phyloP scores from a whole-genome alignment of 1,284 basidiomycete species.

The Boletus holoroseus region DNA sequence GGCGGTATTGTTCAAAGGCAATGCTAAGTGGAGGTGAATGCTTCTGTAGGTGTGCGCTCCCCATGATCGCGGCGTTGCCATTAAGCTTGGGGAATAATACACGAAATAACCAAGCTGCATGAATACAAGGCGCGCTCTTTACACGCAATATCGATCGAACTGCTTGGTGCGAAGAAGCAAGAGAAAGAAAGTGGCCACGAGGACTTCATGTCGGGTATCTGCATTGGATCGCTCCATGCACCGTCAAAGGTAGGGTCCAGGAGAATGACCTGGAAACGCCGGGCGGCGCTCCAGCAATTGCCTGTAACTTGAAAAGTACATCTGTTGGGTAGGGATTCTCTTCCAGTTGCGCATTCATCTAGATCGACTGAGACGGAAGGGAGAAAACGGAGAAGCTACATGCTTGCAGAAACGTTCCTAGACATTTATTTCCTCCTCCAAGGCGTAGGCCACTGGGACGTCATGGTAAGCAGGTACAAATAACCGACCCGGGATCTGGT shows the following conservation, averaged over 20 bases:
- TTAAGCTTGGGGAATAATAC: conserved; percentile 23
- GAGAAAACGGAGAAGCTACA: conserved; percentile 1
- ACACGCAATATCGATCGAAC: conserved; percentile 35
- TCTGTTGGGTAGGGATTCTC: background rate
- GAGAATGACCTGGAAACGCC: conserved; percentile 25
- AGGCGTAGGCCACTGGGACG: conserved; percentile 2
- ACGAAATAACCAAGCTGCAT: conserved; percentile 31
- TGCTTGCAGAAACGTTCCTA: conserved; percentile 9
- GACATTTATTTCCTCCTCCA: conserved; percentile 1
- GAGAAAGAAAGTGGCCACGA: conserved; percentile 31
- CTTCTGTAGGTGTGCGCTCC: conserved; percentile 21
- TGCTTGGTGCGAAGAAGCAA: conserved; percentile 35
- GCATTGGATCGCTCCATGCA: conserved; percentile 34
- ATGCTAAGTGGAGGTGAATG: conserved; percentile 30
- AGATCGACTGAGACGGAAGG: conserved; percentile 1
- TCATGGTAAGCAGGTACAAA: conserved; percentile 6
- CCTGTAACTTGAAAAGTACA: conserved; percentile 12
- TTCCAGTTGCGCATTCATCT: conserved; percentile 1
- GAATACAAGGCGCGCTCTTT: conserved; percentile 30
- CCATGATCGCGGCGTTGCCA: conserved; percentile 31
- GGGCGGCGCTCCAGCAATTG: conserved; percentile 18
- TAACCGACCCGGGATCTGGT: conserved; percentile 11
- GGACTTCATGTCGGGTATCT: conserved; percentile 38
- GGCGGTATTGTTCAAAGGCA: conserved; percentile 27
- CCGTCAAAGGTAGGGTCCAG: conserved; percentile 22